Percentiles rank a stretch among this genome's conserved stretches.
These are phyloP conservation scores for Helicocarpus griseus DNA, from an alignment of 2,329 filamentous ascomycete species.

Conservation along the genomic window DNA sequence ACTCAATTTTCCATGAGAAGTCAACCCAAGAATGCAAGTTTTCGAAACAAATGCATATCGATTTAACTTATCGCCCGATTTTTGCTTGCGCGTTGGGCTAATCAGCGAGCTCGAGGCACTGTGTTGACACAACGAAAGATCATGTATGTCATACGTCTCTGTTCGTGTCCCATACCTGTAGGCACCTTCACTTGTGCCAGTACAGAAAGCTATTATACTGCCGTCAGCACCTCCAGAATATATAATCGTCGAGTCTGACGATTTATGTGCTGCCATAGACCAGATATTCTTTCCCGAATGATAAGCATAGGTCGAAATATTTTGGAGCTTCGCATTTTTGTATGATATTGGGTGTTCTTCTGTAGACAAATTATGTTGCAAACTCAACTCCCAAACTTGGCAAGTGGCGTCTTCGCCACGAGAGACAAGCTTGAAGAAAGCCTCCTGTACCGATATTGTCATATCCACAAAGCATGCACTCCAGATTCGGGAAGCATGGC, in stretches of 20 bases:
- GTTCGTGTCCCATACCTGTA: not conserved
- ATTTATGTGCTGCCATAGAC: constrained; percentile 48
- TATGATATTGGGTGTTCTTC: constrained; percentile 16
- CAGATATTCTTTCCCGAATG: constrained; percentile 89
- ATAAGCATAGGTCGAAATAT: constrained; percentile 49
- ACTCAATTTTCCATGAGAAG: constrained; percentile 22
- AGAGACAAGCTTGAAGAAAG: constrained; percentile 52
- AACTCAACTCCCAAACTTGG: constrained; percentile 56
- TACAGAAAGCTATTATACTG: constrained; percentile 33
- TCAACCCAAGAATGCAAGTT: constrained; percentile 24
- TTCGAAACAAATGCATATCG: constrained; percentile 26
- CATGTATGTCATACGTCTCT: constrained; percentile 1
- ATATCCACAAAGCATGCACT: constrained; percentile 56
- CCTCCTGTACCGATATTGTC: constrained; percentile 13
- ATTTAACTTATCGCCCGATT: constrained; percentile 15
- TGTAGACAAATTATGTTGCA: constrained; percentile 21
- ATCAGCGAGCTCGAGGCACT: not conserved
- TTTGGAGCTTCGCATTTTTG: constrained; percentile 28
- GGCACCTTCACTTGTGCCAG: constrained; percentile 9
- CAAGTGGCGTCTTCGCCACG: constrained; percentile 77
- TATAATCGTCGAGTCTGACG: constrained; percentile 24
- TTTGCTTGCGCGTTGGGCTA: constrained; percentile 2
- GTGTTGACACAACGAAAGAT: not conserved
- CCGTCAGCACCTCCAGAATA: constrained; percentile 83
- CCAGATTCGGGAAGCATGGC: constrained; percentile 86